Conservation (phyloP, 73 alveolate genomes). For the Paramecium pentaurelia region DNA sequence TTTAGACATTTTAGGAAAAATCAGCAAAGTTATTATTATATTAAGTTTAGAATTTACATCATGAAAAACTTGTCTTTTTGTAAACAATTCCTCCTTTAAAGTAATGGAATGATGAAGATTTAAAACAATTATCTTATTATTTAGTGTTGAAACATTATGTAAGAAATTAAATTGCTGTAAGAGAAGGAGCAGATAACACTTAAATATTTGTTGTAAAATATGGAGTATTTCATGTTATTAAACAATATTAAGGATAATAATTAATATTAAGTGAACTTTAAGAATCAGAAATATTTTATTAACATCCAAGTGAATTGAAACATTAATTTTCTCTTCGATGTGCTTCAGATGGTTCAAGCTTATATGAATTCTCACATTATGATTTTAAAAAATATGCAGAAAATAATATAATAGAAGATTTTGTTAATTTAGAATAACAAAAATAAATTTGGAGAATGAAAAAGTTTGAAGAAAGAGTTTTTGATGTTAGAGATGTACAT, state of each 20-base stretch:
- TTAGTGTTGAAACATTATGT: not conserved
- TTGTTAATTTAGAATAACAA: not conserved
- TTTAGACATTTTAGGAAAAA: slow-evolving; percentile 23
- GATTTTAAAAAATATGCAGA: not conserved
- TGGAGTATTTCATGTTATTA: slow-evolving; percentile 29
- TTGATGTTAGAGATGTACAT: not conserved
- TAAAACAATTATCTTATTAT: slow-evolving; percentile 24
- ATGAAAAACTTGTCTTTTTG: not conserved
- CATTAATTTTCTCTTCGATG: not conserved
- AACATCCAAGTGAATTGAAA: not conserved
- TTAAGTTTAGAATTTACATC: not conserved
- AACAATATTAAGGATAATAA: not conserved
- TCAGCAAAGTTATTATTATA: not conserved
- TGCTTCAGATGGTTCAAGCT: not conserved
- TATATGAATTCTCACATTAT: slow-evolving; percentile 14
- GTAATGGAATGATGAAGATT: not conserved
- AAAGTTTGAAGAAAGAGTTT: not conserved
- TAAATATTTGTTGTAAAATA: slow-evolving; percentile 3
- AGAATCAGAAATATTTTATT: not conserved
- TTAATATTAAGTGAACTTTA: not conserved
- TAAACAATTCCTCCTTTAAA: not conserved
- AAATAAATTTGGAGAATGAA: not conserved
- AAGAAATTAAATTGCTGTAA: not conserved
- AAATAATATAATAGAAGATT: not conserved
- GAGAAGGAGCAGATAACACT: slow-evolving; percentile 26